phyloP scores from a whole-genome alignment of 805 yeast species.

The Metschnikowia bowlesiae region DNA sequence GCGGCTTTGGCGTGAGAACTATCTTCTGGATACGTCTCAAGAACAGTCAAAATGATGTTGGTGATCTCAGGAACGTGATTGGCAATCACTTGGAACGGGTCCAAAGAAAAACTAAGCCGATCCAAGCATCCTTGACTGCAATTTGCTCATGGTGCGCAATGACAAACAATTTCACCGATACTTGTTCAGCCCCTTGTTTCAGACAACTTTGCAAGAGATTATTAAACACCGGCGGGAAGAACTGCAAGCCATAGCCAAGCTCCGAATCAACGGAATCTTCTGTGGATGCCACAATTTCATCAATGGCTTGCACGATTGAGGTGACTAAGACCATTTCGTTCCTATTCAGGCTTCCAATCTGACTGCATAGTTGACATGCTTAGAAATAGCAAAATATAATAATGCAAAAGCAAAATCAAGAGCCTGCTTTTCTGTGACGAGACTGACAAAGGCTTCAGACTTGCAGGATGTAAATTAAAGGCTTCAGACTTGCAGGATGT shows the following conservation, averaged over 20 bases:
- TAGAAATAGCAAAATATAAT: conserved; percentile 45
- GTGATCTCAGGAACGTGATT: conserved; percentile 21
- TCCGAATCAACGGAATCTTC: conserved; percentile 15
- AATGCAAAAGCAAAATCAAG: conserved; percentile 43
- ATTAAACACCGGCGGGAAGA: conserved; percentile 23
- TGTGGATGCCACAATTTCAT: conserved; percentile 18
- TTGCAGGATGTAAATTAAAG: no score
- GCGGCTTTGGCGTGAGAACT: conserved; percentile 51
- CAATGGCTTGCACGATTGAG: conserved; percentile 42
- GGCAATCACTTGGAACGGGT: conserved; percentile 48
- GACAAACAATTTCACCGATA: conserved; percentile 23
- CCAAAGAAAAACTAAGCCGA: conserved; percentile 56
- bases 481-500: no score
- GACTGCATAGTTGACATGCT: conserved; percentile 27
- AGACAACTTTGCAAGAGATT: conserved; percentile 21
- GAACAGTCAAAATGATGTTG: conserved; percentile 16
- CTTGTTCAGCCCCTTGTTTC: conserved; percentile 12
- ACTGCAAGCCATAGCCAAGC: conserved; percentile 17
- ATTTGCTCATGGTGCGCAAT: conserved; percentile 26
- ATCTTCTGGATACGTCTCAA: conserved; percentile 24
- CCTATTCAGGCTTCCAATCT: conserved; percentile 32
- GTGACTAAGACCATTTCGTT: conserved; percentile 30
- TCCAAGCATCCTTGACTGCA: conserved; percentile 63
- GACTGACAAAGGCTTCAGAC: no score
- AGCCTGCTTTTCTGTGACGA: conserved; percentile 8